Evolutionary conservation across 768 basidiomycete genomes (phyloP), one percentile per base, ranked within the genome.

Genomic region (Neoboletus magnificus): DNA sequence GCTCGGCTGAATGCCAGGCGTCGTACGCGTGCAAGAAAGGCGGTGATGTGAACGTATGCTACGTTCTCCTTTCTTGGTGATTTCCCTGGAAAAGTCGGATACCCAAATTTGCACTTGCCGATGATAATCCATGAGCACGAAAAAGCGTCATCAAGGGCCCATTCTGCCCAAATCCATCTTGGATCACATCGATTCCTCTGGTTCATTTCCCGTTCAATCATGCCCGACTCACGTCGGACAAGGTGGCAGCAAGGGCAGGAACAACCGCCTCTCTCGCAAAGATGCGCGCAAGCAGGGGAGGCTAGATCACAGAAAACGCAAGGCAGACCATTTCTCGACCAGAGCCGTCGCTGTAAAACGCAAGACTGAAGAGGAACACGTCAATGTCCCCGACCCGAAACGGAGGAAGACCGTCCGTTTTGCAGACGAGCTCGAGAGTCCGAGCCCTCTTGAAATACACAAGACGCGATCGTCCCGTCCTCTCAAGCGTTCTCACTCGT

Each of bases 271-370:
- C 25, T 77, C 79, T 45, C 78, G 87, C 53, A 89, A 84, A 67
- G 86, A 87, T 46, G 66, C 78, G 15, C 74, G 89, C 41, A 91
- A 86, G 66, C 79, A 84, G 61, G 80, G 79, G 29, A 78, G 88
- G n/a, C 56, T 73, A 1, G 76, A 74, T 43, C 76, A 76, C 48
- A 92, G 89, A 67, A 77, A 81, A 62, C 79, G 82, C 43, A 89
- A 82, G 63, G 84, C 86, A 0, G 74, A 78, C 37, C 82, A 79
- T 64, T 87, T 86, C 68, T 75, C 79, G 5, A 66, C 68, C 10
- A 48, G 36, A 16, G 57, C 58, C 32, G 55, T 58, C 40, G 37
- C 25, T 39, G 65, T 76, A 52, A 79, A 83, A 49, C 69, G 66
- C 37, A 71, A 66, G 20, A 74, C 76, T 4, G 77, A 79, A 33